These are phyloP conservation scores for Cucurbitaria berberidis DNA, from an alignment of 2,329 filamentous ascomycete genomes.

Conservation along the genomic window DNA sequence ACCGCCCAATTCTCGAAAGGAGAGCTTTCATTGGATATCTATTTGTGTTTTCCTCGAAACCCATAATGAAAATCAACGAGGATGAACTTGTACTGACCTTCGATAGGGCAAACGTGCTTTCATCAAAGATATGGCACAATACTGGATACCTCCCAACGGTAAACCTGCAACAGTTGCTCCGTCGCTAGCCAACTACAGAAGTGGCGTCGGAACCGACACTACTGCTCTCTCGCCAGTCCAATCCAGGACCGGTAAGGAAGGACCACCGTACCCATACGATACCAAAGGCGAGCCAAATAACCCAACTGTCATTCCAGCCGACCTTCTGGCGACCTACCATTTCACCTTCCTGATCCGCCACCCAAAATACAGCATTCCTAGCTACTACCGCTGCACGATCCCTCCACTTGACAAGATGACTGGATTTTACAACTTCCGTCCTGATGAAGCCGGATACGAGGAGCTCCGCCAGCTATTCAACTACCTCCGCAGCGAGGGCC, in stretches of 20 bases:
- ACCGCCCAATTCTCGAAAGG: not conserved
- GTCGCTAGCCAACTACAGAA: slow-evolving; percentile 69
- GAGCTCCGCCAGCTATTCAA: slow-evolving; percentile 89
- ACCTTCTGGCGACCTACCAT: slow-evolving; percentile 79
- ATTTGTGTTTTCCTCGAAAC: too few species aligned
- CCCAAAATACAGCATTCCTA: slow-evolving; percentile 88
- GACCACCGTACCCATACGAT: slow-evolving; percentile 63
- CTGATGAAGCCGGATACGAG: slow-evolving; percentile 85
- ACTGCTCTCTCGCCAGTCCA: slow-evolving; percentile 44
- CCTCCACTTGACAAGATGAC: slow-evolving; percentile 83
- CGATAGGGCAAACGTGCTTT: slow-evolving; percentile 85
- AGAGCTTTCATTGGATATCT: not conserved
- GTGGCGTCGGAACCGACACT: slow-evolving; percentile 64
- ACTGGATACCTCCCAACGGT: slow-evolving; percentile 77
- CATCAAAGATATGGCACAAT: slow-evolving; percentile 98
- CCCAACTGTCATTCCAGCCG: slow-evolving; percentile 81
- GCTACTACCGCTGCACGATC: slow-evolving; percentile 92
- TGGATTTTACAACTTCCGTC: slow-evolving; percentile 85
- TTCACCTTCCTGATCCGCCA: slow-evolving; percentile 98
- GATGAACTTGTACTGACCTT: slow-evolving; percentile 24
- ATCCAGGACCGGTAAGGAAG: slow-evolving; percentile 26
- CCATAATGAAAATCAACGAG: not conserved
- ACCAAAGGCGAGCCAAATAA: slow-evolving; percentile 71
- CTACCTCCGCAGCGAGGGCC: slow-evolving; percentile 71
- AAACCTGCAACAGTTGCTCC: slow-evolving; percentile 74